Base-by-base conservation (phyloP, 2,329 filamentous ascomycete genomes). In the Albophoma yamanashiensis region DNA sequence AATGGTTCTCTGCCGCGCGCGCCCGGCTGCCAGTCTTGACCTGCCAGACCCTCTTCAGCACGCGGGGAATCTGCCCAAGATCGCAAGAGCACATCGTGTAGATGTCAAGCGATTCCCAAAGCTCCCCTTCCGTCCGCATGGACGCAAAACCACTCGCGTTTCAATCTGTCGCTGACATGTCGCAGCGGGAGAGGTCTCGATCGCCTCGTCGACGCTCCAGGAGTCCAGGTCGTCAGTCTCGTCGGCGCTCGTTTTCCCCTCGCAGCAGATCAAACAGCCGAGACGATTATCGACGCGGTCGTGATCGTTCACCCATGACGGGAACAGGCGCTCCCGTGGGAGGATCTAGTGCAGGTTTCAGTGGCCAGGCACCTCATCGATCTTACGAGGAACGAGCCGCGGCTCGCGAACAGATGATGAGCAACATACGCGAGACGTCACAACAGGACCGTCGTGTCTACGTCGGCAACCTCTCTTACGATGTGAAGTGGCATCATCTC, bases 401-500 rank as follows among this genome's bases (percentile, higher is more conserved):
- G 64, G 89, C 89, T 70, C 92, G 94, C 77, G 92, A 96, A 77
- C 88, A 92, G 75, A 97, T 96, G 91, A 95, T 97, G 91, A 89
- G 87, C 77, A 92, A 86, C 73, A 88, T 97, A 69, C 88, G 92
- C 73, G 94, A 97, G 72, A 89, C 90, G 55, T 97, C 94, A 63
- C 94, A 97, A 75, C 94, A 99, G 79, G 94, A 99, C 82, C 93
- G 94, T 73, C 92, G 94, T 67, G 94, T 99, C 85, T 99, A 99
- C 75, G 94, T 99, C 74, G 94, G 94, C 77, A 99, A 99, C 75
- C 84, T 99, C 69, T 94, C 92, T 57, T 99, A 99, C 81, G 94
- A 99, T 82, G 94, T 99, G 75, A 99, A 99, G 82, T 99, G 94
- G 94, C 93, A 97, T 81, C 94, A 97, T 73, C 86, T 99, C 64